Evolutionary conservation across 2,329 filamentous ascomycete genomes (phyloP).

Genomic region (Akanthomyces lecanii): DNA sequence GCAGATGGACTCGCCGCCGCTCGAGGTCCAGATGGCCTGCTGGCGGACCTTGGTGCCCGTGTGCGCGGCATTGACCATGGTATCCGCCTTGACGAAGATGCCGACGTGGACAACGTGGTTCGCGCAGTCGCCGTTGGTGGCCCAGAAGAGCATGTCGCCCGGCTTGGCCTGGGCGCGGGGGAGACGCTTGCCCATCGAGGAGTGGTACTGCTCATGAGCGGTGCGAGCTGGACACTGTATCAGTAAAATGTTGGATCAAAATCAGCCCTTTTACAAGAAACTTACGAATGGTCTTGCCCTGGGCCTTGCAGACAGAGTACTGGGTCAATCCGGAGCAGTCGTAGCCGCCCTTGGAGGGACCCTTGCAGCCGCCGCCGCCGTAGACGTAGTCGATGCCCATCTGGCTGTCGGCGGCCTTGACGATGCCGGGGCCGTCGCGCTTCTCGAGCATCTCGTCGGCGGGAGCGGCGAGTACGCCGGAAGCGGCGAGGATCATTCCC

Average conservation of each 20-base stretch:
- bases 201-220: conserved; percentile 20
- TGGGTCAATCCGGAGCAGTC: conserved; percentile 22
- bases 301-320: conserved; percentile 20
- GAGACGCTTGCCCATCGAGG: conserved; percentile 20
- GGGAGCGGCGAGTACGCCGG: conserved; percentile 12
- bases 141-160: conserved; percentile 22
- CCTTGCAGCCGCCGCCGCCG: conserved; percentile 20
- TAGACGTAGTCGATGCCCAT: conserved; percentile 19
- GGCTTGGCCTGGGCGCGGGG: conserved; percentile 19
- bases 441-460: conserved; percentile 16
- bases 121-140: conserved; percentile 20
- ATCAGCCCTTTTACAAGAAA: not conserved
- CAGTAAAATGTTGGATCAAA: no score
- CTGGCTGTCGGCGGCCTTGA: conserved; percentile 18
- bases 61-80: conserved; percentile 21
- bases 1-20: conserved; percentile 20
- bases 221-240: conserved; percentile 16
- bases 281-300: conserved; percentile 22
- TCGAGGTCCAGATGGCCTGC: conserved; percentile 21
- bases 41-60: conserved; percentile 20
- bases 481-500: conserved; percentile 14
- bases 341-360: conserved; percentile 20
- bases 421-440: conserved; percentile 20
- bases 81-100: conserved; percentile 19
- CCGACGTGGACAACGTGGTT: conserved; percentile 20